Base-by-base conservation (phyloP, 2,329 filamentous ascomycete genomes). In the Talaromyces marneffei region DNA sequence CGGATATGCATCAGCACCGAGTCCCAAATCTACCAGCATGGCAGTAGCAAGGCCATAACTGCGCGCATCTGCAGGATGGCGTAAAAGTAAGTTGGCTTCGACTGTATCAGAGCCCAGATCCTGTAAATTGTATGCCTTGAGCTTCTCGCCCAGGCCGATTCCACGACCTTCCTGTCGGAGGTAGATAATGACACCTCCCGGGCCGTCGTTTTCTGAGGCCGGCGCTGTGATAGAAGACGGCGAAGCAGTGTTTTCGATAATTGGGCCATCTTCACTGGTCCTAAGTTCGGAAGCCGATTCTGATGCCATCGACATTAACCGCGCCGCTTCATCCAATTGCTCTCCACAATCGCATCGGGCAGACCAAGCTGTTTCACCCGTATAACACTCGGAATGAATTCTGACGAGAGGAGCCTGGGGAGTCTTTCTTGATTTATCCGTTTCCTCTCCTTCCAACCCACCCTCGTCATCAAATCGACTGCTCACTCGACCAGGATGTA, bases 341-440 rank as follows among this genome's bases (percentile, higher is more conserved):
- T 99, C 94, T 61, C 94, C 94, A 74, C 94, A 99, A 77, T 99
- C 94, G 78, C 94, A 99, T 29, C 94, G 87, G 37, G 94, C 93
- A 7, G 92, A 97, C 94, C 94, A 97, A 0, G 95, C 94, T 0
- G 94, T 99, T 80, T 99, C 94, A 62, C 94, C 94, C 0, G 94
- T 99, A 76, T 99, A 99, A 78, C 94, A 99, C 76, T 99, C 94
- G 2, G 91, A 96, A 75, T 99, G 94, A 71, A 99, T 99, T 61
- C 94, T 85, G 52, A 99, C 93, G 40, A 99, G 80, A 0, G 94
- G 91, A 1, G 88, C 72, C 29, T 64, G 37, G 7, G 23, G 37
- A 39, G 14, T 14, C 18, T 31, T 54, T 29, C 40, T 39, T 35
- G n/a, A 29, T n/a, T 31, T 27, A 10, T 40, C n/a, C 27, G 27